These are phyloP conservation scores for Anthoceros angustus DNA, from an alignment of 225 moss, liverwort and hornwort species.

Conservation along the genomic window DNA sequence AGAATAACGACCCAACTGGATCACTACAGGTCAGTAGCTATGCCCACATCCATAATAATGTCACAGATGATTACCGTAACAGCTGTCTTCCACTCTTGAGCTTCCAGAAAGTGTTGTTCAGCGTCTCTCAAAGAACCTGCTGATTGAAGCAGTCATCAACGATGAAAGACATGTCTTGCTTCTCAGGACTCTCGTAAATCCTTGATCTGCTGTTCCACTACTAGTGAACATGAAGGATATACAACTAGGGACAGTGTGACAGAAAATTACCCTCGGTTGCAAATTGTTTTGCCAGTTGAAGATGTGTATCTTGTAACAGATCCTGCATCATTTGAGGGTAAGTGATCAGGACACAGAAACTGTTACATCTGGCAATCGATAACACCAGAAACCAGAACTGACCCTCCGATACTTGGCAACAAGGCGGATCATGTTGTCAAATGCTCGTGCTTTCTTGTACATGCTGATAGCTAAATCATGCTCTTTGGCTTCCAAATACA, in stretches of 20 bases:
- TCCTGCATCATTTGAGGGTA: constrained; percentile 27
- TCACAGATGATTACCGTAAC: constrained; percentile 37
- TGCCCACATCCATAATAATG: too few relatives aligned
- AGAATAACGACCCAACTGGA: neutral
- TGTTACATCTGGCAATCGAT: neutral
- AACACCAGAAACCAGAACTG: neutral
- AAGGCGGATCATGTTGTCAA: constrained; percentile 66
- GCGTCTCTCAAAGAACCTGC: constrained; percentile 68
- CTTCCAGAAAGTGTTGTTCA: constrained; percentile 64
- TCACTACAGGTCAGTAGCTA: too few relatives aligned
- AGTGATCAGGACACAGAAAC: neutral
- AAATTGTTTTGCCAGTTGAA: constrained; percentile 62
- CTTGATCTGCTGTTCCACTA: neutral
- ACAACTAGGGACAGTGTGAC: neutral
- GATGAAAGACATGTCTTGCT: neutral
- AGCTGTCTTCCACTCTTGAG: constrained; percentile 70
- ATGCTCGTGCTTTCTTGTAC: constrained; percentile 76
- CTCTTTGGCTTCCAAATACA: constrained; percentile 76
- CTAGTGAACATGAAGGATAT: neutral
- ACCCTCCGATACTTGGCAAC: constrained; percentile 70
- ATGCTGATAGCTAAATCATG: constrained; percentile 81
- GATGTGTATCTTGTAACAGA: constrained; percentile 57
- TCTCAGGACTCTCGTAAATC: too few relatives aligned
- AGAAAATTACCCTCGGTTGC: constrained; percentile 48
- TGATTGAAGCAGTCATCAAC: neutral